A percentile compares a stretch with the other conserved stretches of the same genome.
phyloP scores from a whole-genome alignment of 2,329 filamentous ascomycete genomes.

The Aspergillus aculeatinus region DNA sequence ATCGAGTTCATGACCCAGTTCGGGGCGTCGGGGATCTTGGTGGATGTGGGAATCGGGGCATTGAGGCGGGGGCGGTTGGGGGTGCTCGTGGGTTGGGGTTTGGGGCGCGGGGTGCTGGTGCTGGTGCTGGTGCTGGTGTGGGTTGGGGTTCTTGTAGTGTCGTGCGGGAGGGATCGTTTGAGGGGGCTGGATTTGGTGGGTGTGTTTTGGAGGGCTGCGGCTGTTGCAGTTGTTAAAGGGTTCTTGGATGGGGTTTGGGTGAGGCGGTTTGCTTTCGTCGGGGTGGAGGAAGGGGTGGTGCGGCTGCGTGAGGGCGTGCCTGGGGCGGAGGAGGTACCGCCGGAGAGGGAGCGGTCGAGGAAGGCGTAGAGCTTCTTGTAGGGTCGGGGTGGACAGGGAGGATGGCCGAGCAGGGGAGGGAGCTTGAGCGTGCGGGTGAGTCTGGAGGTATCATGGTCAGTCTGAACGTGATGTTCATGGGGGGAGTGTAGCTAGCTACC shows the following conservation, averaged over 20 bases:
- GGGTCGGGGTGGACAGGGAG: slow-evolving; percentile 73
- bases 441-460: slow-evolving; percentile 42
- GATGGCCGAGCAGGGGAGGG: slow-evolving; percentile 70
- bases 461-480: too few species aligned
- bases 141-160: slow-evolving; percentile 19
- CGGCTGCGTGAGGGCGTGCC: slow-evolving; percentile 28
- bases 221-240: slow-evolving; percentile 26
- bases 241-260: slow-evolving; percentile 31
- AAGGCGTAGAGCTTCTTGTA: slow-evolving; percentile 84
- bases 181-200: slow-evolving; percentile 46
- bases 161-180: slow-evolving; percentile 31
- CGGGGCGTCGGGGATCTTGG: slow-evolving; percentile 47
- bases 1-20: slow-evolving; percentile 70
- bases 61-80: slow-evolving; percentile 11
- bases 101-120: slow-evolving; percentile 16
- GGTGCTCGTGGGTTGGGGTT: slow-evolving; percentile 10
- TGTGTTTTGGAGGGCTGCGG: slow-evolving; percentile 36
- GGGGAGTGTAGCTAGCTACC: slow-evolving; percentile 49
- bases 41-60: slow-evolving; percentile 23
- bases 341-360: slow-evolving; percentile 67
- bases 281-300: slow-evolving; percentile 39
- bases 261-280: slow-evolving; percentile 26
- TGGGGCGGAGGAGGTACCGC: slow-evolving; percentile 37
- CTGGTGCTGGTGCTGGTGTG: background rate
- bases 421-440: slow-evolving; percentile 75